A percentile compares a stretch with the other conserved stretches of the same genome.
Evolutionary conservation across 2,329 filamentous ascomycete genomes (phyloP).

Genomic region (Cordyceps militaris): DNA sequence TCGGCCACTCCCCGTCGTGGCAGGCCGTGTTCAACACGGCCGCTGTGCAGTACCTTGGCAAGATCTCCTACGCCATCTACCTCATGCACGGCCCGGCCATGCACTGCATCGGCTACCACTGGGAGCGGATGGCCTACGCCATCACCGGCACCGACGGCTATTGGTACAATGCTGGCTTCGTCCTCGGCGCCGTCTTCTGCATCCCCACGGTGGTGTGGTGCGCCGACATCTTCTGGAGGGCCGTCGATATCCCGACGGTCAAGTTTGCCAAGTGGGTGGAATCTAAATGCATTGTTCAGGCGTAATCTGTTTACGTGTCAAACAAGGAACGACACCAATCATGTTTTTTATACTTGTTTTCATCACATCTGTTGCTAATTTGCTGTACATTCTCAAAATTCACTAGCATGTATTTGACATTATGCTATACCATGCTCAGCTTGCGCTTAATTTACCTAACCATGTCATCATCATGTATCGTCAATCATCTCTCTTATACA

Average conservation of each 20-base stretch:
- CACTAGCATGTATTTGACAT: background rate
- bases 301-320: conserved; percentile 13
- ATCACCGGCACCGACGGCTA: conserved; percentile 40
- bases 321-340: background rate
- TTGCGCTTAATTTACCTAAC: background rate
- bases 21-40: conserved; percentile 43
- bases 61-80: conserved; percentile 55
- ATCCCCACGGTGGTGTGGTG: conserved; percentile 47
- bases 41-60: conserved; percentile 50
- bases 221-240: conserved; percentile 50
- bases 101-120: conserved; percentile 46
- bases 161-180: conserved; percentile 40
- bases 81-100: conserved; percentile 52
- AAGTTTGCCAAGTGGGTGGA: conserved; percentile 51
- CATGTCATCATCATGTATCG: background rate
- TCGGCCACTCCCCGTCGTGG: conserved; percentile 39
- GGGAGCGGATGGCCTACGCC: conserved; percentile 41
- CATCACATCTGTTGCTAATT: conserved; percentile 12
- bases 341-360: background rate
- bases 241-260: conserved; percentile 49
- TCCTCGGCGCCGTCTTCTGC: conserved; percentile 39
- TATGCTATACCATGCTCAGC: background rate
- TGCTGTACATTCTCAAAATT: conserved; percentile 13
- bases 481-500: conserved; percentile 28
- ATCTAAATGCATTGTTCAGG: conserved; percentile 31